phyloP scores from a whole-genome alignment of 176 grass and related monocot genomes.

The Eragrostis nindensis region DNA sequence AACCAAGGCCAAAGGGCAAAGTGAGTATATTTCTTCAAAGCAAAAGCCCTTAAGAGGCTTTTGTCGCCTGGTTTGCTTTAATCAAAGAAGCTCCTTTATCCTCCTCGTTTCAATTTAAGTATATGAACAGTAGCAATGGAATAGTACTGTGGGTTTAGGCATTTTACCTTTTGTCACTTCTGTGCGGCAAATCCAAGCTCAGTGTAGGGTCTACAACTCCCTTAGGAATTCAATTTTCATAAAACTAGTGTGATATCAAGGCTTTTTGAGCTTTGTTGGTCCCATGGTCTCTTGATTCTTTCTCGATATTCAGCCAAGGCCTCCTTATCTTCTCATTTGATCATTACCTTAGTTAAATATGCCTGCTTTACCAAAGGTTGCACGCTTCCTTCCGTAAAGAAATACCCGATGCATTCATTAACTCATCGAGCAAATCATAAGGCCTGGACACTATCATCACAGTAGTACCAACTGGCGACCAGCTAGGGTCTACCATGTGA shows the following conservation, averaged over 20 bases:
- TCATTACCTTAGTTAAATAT: conserved; percentile 4
- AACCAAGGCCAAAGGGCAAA: conserved; percentile 22
- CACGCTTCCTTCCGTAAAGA: conserved; percentile 16
- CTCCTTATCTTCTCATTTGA: conserved; percentile 2
- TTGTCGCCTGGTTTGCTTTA: conserved; percentile 50
- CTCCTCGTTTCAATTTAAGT: conserved; percentile 36
- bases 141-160: neutral
- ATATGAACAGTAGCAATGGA: conserved; percentile 11
- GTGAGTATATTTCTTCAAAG: conserved; percentile 48
- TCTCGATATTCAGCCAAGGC: neutral
- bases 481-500: conserved; percentile 29
- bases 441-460: neutral
- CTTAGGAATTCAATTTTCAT: neutral
- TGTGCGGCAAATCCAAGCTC: neutral
- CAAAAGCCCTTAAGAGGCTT: conserved; percentile 57
- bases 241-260: neutral
- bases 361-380: conserved; percentile 46
- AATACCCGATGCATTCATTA: neutral
- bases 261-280: conserved; percentile 1
- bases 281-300: neutral
- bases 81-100: conserved; percentile 55
- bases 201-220: conserved; percentile 1
- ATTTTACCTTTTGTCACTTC: neutral
- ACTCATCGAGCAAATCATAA: conserved; percentile 24
- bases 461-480: neutral